Conservation (phyloP, 116 monocot genomes). For the Thalassia testudinum region DNA sequence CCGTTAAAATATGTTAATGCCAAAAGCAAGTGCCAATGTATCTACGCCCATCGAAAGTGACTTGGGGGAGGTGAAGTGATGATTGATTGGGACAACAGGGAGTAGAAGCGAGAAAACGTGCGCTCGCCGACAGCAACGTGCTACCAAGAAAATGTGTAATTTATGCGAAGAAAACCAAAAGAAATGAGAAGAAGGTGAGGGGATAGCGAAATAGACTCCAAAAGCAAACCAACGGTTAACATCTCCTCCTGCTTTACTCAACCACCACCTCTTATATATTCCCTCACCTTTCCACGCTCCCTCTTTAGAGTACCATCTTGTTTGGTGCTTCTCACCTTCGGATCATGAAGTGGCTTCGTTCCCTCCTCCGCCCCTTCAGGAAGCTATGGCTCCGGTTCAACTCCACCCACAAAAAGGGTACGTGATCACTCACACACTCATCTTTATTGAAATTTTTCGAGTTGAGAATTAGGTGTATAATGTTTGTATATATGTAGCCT, state of each 20-base stretch:
- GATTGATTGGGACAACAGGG: no score
- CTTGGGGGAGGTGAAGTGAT: no score
- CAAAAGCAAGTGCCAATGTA: no score
- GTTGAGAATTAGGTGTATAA: background rate
- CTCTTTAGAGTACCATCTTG: no score
- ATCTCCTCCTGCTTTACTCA: slow-evolving; percentile 4
- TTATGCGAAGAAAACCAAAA: no score
- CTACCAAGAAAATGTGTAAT: no score
- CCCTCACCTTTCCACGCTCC: background rate
- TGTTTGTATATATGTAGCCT: background rate
- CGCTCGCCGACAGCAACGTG: no score
- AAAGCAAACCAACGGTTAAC: slow-evolving; percentile 19
- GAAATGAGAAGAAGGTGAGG: background rate
- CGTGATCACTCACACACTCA: background rate
- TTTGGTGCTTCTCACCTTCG: background rate
- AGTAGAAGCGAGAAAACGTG: no score
- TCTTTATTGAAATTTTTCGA: background rate
- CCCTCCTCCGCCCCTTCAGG: slow-evolving; percentile 58
- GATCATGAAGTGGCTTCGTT: slow-evolving; percentile 46
- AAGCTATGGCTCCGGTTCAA: slow-evolving; percentile 61
- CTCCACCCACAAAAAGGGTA: slow-evolving; percentile 49
- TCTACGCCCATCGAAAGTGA: no score
- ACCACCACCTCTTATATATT: background rate
- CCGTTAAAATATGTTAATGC: no score
- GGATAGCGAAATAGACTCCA: background rate